A percentile compares a stretch with the other conserved stretches of the same genome.
phyloP scores from a whole-genome alignment of 768 basidiomycete genomes.

The Calocera cornea region DNA sequence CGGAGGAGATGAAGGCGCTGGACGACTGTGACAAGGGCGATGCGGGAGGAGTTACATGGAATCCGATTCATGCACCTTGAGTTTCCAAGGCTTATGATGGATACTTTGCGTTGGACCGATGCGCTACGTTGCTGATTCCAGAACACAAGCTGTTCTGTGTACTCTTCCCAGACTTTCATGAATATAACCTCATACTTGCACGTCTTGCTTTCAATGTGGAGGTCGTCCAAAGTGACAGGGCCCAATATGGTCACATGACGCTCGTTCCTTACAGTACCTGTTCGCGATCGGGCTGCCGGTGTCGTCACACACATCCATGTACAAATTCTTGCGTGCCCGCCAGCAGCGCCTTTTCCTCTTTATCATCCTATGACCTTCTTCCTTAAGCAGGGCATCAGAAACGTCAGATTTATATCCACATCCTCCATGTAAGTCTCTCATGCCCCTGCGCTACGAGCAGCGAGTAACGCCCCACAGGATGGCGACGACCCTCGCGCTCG shows the following conservation, averaged over 20 bases:
- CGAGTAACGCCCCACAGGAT: not conserved
- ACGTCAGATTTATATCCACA: not conserved
- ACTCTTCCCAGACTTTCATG: no score
- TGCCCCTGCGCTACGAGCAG: no score
- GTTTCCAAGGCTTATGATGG: no score
- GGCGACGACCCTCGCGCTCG: not conserved
- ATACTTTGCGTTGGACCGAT: no score
- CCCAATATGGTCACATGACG: no score
- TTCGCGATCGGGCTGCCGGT: no score
- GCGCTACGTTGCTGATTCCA: no score
- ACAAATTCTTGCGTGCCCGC: not conserved
- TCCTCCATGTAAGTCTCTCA: not conserved
- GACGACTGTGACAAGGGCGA: slow-evolving; percentile 16
- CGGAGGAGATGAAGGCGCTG: slow-evolving; percentile 31
- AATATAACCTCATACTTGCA: no score
- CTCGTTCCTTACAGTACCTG: no score
- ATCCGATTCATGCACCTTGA: slow-evolving; percentile 2
- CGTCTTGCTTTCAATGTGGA: no score
- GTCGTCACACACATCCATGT: not conserved
- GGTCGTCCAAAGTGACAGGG: no score
- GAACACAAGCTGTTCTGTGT: no score
- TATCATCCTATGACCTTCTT: not conserved
- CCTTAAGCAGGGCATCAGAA: not conserved
- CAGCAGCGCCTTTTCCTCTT: not conserved
- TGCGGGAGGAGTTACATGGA: not conserved